Evolutionary conservation across 306 rosid species (phyloP), one percentile per base, ranked within the genome.

Genomic region (Cicer judaicum): DNA sequence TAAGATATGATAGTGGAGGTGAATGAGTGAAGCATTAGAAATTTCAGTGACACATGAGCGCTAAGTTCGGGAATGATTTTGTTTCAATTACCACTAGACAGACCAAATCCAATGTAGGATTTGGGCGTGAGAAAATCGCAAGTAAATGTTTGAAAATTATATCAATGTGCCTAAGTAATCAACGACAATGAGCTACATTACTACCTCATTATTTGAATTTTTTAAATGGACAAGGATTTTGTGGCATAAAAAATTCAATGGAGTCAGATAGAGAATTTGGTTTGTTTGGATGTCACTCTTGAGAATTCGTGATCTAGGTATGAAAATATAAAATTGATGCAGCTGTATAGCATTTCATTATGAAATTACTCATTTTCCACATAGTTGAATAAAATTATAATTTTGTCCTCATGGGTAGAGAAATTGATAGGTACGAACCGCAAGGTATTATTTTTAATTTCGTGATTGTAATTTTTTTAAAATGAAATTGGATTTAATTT

Each of bases 91-190:
- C 65, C 82, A 72, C 49, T 50, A 29, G 64, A 78, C 80, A 76
- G 84, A 93, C 90, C 79, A 89, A 87, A 91, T 91, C 97, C 54
- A 83, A 80, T 61, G 48, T 78, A 80, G 88, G 98, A 88, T 93
- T 89, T 87, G 80, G 79, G 96, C 92, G 93, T 93, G 91, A 80
- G 34, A 78, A 53, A 80, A 81, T 8, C 55, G 87, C 84, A 88
- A 85, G 84, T 74, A 68, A 75, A 68, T 42, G 83, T 63, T 81
- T 87, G 83, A 84, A 84, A 68, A 82, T 72, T 18, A 80, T 82
- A 78, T 68, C 14, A 36, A 67, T 48, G 29, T 81, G 81, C 44
- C 69, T 34, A 66, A 42, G 29, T 53, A 70, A 86, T 75, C 68
- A 71, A 61, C 73, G 64, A 76, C 80, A 72, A 71, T 43, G 1